Percentiles rank a stretch among this genome's conserved stretches.
phyloP scores from a whole-genome alignment of 331 rosid species.

The Quercus lobata region DNA sequence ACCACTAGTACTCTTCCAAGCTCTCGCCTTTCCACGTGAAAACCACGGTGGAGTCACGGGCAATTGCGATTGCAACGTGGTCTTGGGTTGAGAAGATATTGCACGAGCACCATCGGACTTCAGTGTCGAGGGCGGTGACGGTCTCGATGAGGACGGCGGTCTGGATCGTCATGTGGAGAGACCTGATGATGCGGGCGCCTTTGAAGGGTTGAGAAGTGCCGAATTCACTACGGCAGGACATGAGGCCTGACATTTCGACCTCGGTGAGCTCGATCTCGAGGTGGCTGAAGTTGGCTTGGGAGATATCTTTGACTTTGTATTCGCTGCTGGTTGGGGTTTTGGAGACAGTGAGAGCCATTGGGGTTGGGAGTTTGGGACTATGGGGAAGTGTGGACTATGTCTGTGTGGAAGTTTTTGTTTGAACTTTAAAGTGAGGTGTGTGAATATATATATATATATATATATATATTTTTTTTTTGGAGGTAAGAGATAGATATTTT shows the following conservation, averaged over 20 bases:
- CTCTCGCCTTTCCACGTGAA: conserved; percentile 98
- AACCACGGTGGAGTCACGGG: conserved; percentile 78
- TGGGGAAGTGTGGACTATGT: no score
- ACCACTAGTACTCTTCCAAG: conserved; percentile 96
- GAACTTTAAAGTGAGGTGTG: no score
- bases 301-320: conserved; percentile 90
- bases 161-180: conserved; percentile 95
- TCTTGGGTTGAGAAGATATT: conserved; percentile 95
- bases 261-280: conserved; percentile 83
- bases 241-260: conserved; percentile 88
- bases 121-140: conserved; percentile 85
- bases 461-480: no score
- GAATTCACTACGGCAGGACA: conserved; percentile 54
- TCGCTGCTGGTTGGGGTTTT: conserved; percentile 72
- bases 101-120: conserved; percentile 92
- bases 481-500: no score
- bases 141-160: conserved; percentile 91
- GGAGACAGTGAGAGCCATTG: no score
- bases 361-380: no score
- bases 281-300: conserved; percentile 83
- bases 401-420: no score
- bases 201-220: conserved; percentile 76
- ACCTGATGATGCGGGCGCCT: conserved; percentile 78
- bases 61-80: conserved; percentile 93
- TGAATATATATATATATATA: no score